These are phyloP conservation scores for Penicillium sp. DNA, from an alignment of 2,329 filamentous ascomycete species.

Conservation along the genomic window DNA sequence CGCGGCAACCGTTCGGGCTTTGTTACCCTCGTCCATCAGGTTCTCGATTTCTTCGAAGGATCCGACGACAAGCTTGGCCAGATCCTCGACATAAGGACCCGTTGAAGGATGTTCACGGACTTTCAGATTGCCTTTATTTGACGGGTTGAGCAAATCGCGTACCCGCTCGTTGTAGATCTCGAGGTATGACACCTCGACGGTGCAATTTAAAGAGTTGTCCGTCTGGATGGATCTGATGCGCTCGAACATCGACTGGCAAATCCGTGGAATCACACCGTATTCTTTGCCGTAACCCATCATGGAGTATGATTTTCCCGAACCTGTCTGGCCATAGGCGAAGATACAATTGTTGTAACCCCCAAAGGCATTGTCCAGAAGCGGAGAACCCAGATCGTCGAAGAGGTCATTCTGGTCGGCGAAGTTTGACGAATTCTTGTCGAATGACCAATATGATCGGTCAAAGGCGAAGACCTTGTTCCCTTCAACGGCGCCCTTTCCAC, in stretches of 20 bases:
- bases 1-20: slow-evolving; percentile 92
- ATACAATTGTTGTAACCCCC: slow-evolving; percentile 99
- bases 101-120: slow-evolving; percentile 97
- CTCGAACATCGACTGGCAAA: slow-evolving; percentile 97
- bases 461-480: slow-evolving; percentile 88
- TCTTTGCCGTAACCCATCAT: slow-evolving; percentile 99
- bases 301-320: slow-evolving; percentile 97
- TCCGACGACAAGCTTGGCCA: slow-evolving; percentile 90
- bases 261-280: slow-evolving; percentile 90
- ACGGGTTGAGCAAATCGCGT: slow-evolving; percentile 88
- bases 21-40: slow-evolving; percentile 99
- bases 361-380: slow-evolving; percentile 95
- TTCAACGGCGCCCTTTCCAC: slow-evolving; percentile 62
- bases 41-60: slow-evolving; percentile 95
- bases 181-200: slow-evolving; percentile 95
- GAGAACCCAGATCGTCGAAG: slow-evolving; percentile 82
- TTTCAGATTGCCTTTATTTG: slow-evolving; percentile 93
- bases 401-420: slow-evolving; percentile 90
- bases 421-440: slow-evolving; percentile 73
- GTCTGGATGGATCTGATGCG: slow-evolving; percentile 69
- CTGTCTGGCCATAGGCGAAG: slow-evolving; percentile 97
- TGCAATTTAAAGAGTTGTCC: slow-evolving; percentile 78
- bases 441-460: slow-evolving; percentile 98
- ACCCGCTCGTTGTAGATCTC: slow-evolving; percentile 99
- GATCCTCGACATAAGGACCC: slow-evolving; percentile 95